Base-by-base conservation (phyloP, 148 eudicot genomes). In the Camellia sinensis region DNA sequence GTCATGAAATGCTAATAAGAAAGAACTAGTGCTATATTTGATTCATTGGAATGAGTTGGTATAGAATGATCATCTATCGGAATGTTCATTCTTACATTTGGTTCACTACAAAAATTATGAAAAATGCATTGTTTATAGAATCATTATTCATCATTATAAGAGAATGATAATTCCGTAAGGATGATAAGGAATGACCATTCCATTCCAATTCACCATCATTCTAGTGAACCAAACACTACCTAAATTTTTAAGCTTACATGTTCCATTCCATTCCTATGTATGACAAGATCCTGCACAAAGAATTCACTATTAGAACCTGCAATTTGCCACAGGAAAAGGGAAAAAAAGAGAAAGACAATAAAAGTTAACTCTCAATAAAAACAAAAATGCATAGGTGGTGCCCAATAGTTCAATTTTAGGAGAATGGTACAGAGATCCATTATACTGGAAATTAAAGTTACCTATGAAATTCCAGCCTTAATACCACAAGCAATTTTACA, bases 211-310 rank as follows among this genome's bases (percentile, higher is more conserved):
- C n/a, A n/a, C n/a, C n/a, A n/a, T n/a, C n/a, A n/a, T n/a, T n/a
- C n/a, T n/a, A n/a, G n/a, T n/a, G n/a, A n/a, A n/a, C n/a, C n/a
- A n/a, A n/a, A n/a, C n/a, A n/a, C n/a, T n/a, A n/a, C n/a, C n/a
- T n/a, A n/a, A n/a, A n/a, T 40, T 65, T 19, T 14, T 5, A 59
- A 68, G 80, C 86, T 77, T 89, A 84, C 97, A 86, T 83, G 87
- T 79, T 90, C 92, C 29, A 61, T 14, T 76, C 93, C 92, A 83
- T 87, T 89, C 81, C 43, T 89, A n/a, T 70, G 73, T 73, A 41
- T 19, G 62, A 93, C 88, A 75, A 90, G 80, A 50, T 93, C 98
- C 97, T 93, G 90, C 80, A 79, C 59, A 60, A 81, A 81, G 40
- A 52, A 71, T 12, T 50, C 70, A 22, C 46, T 60, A 59, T 84